Conservation (phyloP, 306 rosid species). For the Coriaria nepalensis region DNA sequence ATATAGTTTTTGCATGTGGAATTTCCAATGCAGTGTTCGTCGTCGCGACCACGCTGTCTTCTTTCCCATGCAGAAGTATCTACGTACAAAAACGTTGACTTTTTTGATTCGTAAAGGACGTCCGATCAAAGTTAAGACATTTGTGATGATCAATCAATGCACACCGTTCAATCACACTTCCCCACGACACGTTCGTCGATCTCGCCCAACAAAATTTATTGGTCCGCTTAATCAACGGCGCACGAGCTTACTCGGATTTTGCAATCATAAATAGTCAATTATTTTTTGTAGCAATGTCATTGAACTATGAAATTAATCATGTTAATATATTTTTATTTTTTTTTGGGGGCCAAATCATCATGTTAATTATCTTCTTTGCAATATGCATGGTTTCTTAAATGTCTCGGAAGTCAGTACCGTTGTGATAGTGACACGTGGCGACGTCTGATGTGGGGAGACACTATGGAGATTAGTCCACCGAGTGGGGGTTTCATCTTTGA, state of each 20-base stretch:
- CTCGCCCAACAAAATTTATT: background rate
- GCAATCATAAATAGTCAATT: constrained; percentile 31
- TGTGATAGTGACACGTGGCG: constrained; percentile 85
- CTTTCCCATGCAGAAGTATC: constrained; percentile 24
- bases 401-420: constrained; percentile 43
- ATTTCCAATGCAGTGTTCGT: constrained; percentile 24
- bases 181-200: background rate
- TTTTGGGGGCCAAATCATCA: constrained; percentile 1
- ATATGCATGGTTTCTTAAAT: background rate
- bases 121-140: no score
- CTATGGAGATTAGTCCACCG: constrained; percentile 89
- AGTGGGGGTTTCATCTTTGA: constrained; percentile 97
- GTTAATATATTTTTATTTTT: no score
- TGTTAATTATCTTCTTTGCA: constrained; percentile 1
- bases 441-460: constrained; percentile 63
- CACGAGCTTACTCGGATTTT: constrained; percentile 29
- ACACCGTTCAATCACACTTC: constrained; percentile 17
- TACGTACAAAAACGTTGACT: constrained; percentile 22
- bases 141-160: no score
- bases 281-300: constrained; percentile 15
- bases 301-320: no score
- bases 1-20: background rate
- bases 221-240: constrained; percentile 12
- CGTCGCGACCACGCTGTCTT: constrained; percentile 65
- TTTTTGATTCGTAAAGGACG: constrained; percentile 3